Evolutionary conservation across 2,329 filamentous ascomycete genomes (phyloP).

Genomic region (Xylaria arbuscula): DNA sequence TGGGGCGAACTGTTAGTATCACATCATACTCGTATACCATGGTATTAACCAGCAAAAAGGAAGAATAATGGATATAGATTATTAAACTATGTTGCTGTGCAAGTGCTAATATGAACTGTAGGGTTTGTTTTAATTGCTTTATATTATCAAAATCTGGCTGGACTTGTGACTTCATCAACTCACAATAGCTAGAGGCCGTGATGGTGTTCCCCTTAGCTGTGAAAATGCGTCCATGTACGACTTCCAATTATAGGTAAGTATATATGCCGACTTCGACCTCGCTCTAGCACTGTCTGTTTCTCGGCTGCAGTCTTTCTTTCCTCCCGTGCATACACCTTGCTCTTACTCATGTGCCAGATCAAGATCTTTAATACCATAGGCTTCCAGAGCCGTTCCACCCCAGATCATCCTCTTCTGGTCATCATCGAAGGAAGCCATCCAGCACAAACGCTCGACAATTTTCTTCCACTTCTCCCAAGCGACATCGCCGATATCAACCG

Average conservation of each 20-base stretch:
- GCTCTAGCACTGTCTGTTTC: background rate
- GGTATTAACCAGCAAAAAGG: no score
- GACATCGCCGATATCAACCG: conserved; percentile 65
- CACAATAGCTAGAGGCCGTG: background rate
- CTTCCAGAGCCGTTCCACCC: conserved; percentile 76
- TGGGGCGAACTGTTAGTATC: no score
- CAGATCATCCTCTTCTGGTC: conserved; percentile 76
- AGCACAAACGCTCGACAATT: conserved; percentile 75
- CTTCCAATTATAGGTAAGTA: background rate
- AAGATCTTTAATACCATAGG: conserved; percentile 66
- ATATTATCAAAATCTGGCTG: background rate
- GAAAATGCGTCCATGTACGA: background rate
- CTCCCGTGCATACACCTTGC: background rate
- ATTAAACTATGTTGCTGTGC: no score
- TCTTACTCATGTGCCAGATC: background rate
- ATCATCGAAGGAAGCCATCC: conserved; percentile 68
- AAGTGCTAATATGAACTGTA: background rate
- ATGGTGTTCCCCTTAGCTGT: background rate
- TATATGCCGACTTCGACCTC: background rate
- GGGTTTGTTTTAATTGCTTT: background rate
- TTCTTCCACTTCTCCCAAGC: conserved; percentile 82
- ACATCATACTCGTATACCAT: no score
- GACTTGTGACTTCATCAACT: background rate
- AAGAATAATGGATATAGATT: no score
- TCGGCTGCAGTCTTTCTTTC: background rate